Evolutionary conservation across 768 basidiomycete species (phyloP).

Genomic region (Phanerochaete carnosa): DNA sequence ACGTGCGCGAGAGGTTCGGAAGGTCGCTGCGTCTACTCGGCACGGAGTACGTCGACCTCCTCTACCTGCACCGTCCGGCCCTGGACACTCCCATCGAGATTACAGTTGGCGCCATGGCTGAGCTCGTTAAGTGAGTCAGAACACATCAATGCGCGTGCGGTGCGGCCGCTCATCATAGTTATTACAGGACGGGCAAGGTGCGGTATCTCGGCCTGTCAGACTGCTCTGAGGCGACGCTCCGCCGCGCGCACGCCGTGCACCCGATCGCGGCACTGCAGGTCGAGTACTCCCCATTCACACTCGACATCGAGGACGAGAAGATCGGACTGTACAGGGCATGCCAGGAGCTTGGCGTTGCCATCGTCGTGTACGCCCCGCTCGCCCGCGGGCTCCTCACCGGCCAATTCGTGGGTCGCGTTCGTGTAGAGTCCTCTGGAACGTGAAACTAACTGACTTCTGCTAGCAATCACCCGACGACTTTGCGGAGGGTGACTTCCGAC

Average conservation of each 20-base stretch:
- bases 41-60: conserved; percentile 10
- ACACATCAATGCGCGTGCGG: too few species aligned
- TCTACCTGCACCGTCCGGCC: conserved; percentile 15
- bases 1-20: conserved; percentile 12
- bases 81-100: conserved; percentile 18
- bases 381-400: conserved; percentile 30
- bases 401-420: background rate
- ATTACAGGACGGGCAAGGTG: conserved; percentile 30
- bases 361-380: conserved; percentile 34
- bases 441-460: background rate
- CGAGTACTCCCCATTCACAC: conserved; percentile 29
- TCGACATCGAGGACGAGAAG: conserved; percentile 27
- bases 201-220: conserved; percentile 37
- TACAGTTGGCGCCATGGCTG: conserved; percentile 23
- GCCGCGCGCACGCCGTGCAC: conserved; percentile 31
- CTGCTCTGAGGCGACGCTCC: conserved; percentile 26
- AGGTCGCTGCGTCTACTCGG: conserved; percentile 7
- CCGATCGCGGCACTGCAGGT: conserved; percentile 30
- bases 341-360: conserved; percentile 29
- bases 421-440: background rate
- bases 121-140: conserved; percentile 20
- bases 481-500: background rate
- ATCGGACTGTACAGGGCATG: conserved; percentile 22
- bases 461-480: background rate
- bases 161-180: too few species aligned